Percentiles rank a stretch among this genome's conserved stretches.
These are phyloP conservation scores for Cladosporium sp. DNA, from an alignment of 2,329 filamentous ascomycete species.

Conservation along the genomic window DNA sequence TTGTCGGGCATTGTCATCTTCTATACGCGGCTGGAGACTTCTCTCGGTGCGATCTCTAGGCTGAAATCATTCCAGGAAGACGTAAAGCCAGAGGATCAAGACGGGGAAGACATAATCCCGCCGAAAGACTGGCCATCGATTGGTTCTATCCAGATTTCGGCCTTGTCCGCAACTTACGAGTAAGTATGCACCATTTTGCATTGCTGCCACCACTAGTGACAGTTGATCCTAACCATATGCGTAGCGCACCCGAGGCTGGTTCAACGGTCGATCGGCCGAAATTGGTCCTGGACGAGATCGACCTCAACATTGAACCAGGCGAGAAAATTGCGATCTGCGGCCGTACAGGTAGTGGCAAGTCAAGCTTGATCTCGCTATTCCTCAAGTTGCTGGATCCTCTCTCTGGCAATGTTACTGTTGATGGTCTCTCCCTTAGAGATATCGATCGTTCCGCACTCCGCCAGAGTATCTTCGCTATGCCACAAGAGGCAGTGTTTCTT, in stretches of 20 bases:
- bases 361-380: neutral
- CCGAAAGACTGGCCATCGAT: neutral
- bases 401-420: neutral
- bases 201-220: neutral
- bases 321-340: conserved; percentile 48
- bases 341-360: conserved; percentile 13
- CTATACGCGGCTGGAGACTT: neutral
- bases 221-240: neutral
- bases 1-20: conserved; percentile 1
- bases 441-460: neutral
- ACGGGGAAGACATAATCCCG: neutral
- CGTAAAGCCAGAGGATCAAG: neutral
- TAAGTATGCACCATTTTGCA: neutral
- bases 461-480: neutral
- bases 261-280: neutral
- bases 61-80: neutral
- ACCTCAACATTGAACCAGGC: conserved; percentile 26
- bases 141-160: neutral
- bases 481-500: neutral
- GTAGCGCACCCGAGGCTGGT: neutral
- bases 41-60: conserved; percentile 3
- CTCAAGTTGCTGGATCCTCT: neutral
- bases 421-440: neutral
- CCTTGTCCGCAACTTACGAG: neutral
- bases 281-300: neutral